Base-by-base conservation (phyloP, 768 basidiomycete genomes). In the Exsudoporus frostii region DNA sequence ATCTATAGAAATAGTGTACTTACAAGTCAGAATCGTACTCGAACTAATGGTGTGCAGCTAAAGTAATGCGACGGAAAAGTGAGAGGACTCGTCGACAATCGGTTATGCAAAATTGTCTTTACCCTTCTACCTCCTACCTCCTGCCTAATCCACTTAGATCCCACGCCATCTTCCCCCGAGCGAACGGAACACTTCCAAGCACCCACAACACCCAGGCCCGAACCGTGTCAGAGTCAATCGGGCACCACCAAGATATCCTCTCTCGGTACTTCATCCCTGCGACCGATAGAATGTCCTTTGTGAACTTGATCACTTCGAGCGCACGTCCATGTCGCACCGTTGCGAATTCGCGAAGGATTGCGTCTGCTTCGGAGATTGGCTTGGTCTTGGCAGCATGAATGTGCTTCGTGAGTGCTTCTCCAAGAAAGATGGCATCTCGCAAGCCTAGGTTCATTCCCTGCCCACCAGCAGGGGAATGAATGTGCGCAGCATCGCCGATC, bases 391-490 rank as follows among this genome's bases (percentile, higher is more conserved):
- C 11, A 29, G 56, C 58, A 4, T 38, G 56, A 1, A 74, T 52
- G 61, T 77, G 76, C n/a, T 69, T 64, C 17, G 65, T 62, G 37
- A 82, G 63, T 7, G 61, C 72, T n/a, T 74, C 70, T 6, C 74
- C 79, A 4, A 82, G 71, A 44, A 70, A 67, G 20, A 80, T 62
- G 7, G 76, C 80, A 54, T 83, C 81, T 15, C 80, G 73, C n/a
- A 83, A 65, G 6, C 81, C 79, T n/a, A 82, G 73, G 55, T 81
- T 81, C 80, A 83, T 79, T 11, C 81, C 81, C 49, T 81, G 80
- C 1, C 81, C 81, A 1, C 81, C 81, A 7, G 74, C 70, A 22
- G 80, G 81, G 0, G 80, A 77, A 51, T 81, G 81, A 42, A 81
- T 75, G n/a, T 78, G 72, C 30, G 81, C 81, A 5, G 81, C 79